phyloP scores from a whole-genome alignment of 345 rosid species.

The Lenwebbia sp. region DNA sequence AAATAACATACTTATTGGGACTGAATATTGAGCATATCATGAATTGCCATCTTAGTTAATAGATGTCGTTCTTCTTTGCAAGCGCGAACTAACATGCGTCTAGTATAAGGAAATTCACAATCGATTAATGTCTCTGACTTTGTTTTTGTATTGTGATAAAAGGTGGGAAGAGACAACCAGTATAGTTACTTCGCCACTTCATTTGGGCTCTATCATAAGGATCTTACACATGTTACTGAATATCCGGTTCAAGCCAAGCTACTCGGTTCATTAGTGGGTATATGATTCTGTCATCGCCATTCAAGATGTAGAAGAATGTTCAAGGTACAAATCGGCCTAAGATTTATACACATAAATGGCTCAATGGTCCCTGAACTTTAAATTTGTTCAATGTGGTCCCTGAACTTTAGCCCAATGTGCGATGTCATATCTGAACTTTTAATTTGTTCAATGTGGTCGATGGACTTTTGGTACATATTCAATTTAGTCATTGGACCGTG shows the following conservation, averaged over 20 bases:
- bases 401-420: too few species aligned
- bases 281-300: background rate
- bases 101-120: background rate
- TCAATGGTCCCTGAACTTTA: too few species aligned
- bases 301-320: background rate
- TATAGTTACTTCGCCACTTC: background rate
- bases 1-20: background rate
- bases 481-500: too few species aligned
- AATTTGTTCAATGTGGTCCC: too few species aligned
- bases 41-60: background rate
- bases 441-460: too few species aligned
- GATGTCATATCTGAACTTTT: too few species aligned
- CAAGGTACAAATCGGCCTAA: background rate
- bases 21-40: background rate
- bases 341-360: too few species aligned
- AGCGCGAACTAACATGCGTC: background rate
- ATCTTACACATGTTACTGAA: background rate
- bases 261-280: background rate
- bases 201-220: background rate
- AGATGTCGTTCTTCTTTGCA: background rate
- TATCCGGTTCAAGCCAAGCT: background rate
- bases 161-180: background rate
- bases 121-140: background rate
- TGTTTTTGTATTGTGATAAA: background rate
- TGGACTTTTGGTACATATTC: too few species aligned